phyloP scores from a whole-genome alignment of 2,329 filamentous ascomycete species.

The Cylindrodendrum hubeiense region DNA sequence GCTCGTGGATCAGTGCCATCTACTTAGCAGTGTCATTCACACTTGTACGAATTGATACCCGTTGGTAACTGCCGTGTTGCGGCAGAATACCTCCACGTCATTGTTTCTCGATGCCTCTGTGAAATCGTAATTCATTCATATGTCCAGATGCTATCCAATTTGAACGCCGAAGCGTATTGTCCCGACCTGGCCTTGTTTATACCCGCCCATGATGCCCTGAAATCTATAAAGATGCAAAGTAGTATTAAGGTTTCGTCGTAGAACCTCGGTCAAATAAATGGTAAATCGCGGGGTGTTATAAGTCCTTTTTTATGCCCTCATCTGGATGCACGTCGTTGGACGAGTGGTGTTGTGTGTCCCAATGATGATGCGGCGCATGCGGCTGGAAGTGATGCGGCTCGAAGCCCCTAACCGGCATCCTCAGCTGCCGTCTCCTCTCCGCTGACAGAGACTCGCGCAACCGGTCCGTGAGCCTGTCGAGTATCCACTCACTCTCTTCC shows the following conservation, averaged over 20 bases:
- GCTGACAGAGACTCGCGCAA: constrained; percentile 55
- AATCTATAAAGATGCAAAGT: neutral
- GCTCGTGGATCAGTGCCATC: neutral
- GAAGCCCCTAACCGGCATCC: constrained; percentile 9
- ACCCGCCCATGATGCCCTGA: neutral
- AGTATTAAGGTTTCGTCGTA: neutral
- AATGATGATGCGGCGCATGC: neutral
- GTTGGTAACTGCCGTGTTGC: neutral
- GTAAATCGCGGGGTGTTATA: constrained; percentile 8
- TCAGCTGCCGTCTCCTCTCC: constrained; percentile 34
- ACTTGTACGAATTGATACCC: neutral
- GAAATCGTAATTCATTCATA: neutral
- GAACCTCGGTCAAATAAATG: neutral
- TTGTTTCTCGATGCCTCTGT: neutral
- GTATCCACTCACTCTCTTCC: constrained; percentile 79
- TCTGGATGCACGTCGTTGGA: neutral
- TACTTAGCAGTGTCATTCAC: neutral
- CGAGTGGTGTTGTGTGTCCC: neutral
- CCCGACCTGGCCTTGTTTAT: neutral
- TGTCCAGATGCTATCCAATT: neutral
- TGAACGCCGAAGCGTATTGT: neutral
- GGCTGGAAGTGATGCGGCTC: neutral
- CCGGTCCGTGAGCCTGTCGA: constrained; percentile 71
- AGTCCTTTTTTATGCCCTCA: constrained; percentile 6
- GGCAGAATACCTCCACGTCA: too few species aligned